A percentile compares a stretch with the other conserved stretches of the same genome.
Conservation (phyloP, 2,329 filamentous ascomycete species). For the Claviceps purpurea region DNA sequence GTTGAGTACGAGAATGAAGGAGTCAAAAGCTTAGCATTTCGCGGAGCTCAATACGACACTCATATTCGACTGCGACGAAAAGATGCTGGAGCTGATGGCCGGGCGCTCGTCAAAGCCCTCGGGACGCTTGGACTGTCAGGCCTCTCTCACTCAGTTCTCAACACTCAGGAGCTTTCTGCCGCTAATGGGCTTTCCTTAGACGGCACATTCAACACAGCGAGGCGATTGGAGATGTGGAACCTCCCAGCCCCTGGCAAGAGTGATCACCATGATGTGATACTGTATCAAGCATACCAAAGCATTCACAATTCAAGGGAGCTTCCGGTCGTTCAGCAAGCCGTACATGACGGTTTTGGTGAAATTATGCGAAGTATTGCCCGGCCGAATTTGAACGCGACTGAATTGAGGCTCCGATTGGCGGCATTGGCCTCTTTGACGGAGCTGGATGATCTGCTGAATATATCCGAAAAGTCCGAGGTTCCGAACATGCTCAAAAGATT, state of each 20-base stretch:
- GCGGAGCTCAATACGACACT: slow-evolving; percentile 82
- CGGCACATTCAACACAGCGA: slow-evolving; percentile 64
- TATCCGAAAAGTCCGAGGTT: slow-evolving; percentile 45
- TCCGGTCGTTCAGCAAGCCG: slow-evolving; percentile 35
- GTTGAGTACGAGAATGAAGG: slow-evolving; percentile 86
- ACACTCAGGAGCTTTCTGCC: slow-evolving; percentile 49
- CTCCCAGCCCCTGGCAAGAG: slow-evolving; percentile 56
- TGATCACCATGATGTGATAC: slow-evolving; percentile 49
- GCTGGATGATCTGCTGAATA: slow-evolving; percentile 61
- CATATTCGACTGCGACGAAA: slow-evolving; percentile 52
- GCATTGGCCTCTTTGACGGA: slow-evolving; percentile 65
- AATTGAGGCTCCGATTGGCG: slow-evolving; percentile 41
- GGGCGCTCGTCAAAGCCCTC: slow-evolving; percentile 63
- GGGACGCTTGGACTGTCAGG: slow-evolving; percentile 74
- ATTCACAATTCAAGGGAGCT: slow-evolving; percentile 54
- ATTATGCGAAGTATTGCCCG: slow-evolving; percentile 45
- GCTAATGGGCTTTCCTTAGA: slow-evolving; percentile 47
- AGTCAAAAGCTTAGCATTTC: slow-evolving; percentile 74
- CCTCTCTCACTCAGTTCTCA: slow-evolving; percentile 66
- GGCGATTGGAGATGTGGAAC: slow-evolving; percentile 84
- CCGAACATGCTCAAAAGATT: slow-evolving; percentile 50
- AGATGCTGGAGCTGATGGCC: slow-evolving; percentile 43
- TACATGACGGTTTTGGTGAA: slow-evolving; percentile 49
- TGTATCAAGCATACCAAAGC: slow-evolving; percentile 72
- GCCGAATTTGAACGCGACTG: slow-evolving; percentile 34